A percentile compares a stretch with the other conserved stretches of the same genome.
phyloP scores from a whole-genome alignment of 2,329 filamentous ascomycete species.

The Ophiostoma ulmi region DNA sequence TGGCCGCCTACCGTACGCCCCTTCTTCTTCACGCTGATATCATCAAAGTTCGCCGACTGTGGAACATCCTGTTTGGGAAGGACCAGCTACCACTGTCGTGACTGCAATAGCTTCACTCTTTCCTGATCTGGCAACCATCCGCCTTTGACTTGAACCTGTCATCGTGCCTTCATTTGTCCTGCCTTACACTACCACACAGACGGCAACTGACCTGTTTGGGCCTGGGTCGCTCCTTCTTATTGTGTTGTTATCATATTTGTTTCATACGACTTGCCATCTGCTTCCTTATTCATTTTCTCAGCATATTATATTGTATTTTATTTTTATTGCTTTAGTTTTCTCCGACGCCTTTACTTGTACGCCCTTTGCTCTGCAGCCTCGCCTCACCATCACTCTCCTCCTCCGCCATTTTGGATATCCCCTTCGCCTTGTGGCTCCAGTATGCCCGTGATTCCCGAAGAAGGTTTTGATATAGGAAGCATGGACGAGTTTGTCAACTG shows the following conservation, averaged over 20 bases:
- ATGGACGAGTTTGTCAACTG: conserved; percentile 62
- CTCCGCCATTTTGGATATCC: background rate
- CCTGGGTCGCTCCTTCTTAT: background rate
- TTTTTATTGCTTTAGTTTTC: background rate
- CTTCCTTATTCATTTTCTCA: background rate
- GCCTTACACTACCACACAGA: background rate
- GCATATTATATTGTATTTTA: conserved; percentile 2
- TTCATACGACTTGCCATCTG: background rate
- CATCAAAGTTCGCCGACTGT: background rate
- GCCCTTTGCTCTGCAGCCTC: background rate
- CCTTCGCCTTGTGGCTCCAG: conserved; percentile 20
- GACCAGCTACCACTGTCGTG: background rate
- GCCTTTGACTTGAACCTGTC: background rate
- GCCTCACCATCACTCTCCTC: background rate
- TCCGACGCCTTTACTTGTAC: background rate
- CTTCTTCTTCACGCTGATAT: background rate
- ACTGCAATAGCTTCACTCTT: conserved; percentile 9
- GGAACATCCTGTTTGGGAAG: conserved; percentile 10
- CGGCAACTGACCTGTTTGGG: background rate
- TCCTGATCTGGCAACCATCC: background rate
- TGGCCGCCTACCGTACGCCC: background rate
- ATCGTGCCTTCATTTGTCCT: background rate
- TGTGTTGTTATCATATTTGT: background rate
- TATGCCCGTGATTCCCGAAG: conserved; percentile 32
- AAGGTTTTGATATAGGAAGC: conserved; percentile 30